Base-by-base conservation (phyloP, 2,329 filamentous ascomycete genomes). In the Aaosphaeria pasadenensis region DNA sequence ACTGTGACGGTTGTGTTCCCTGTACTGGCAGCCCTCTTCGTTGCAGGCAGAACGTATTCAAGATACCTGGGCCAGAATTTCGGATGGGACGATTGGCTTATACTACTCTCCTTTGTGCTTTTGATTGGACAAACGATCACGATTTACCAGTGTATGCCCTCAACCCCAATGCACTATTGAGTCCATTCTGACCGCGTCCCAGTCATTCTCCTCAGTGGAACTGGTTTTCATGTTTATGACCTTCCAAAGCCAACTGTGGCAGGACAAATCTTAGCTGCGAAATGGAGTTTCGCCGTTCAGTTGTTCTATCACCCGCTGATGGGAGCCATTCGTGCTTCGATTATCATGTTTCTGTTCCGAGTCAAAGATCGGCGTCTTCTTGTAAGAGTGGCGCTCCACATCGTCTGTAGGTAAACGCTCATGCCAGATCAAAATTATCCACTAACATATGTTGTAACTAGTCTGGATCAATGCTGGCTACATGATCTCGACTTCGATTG, bases 251-350 rank as follows among this genome's bases (percentile, higher is more conserved):
- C 60, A 43, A 60, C 60, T 1, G 30, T 63, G n/a, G 52, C 50
- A 3, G 54, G 66, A 39, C 54, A 67, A 42, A 50, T 69, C 30
- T 50, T 53, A 11, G 57, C 61, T 1, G 9, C 58, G 38, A 58
- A 62, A 46, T 70, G 66, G 64, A 67, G 57, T 43, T 67, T 70
- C 39, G 59, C 64, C 2, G 62, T 70, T 6, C 69, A 71, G 39
- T 59, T 71, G 59, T 49, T 70, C 36, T 71, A 71, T 46, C 67
- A 71, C 40, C 69, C 69, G 6, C 52, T 69, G 44, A 65, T 71
- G 58, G 62, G 63, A n/a, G 45, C 60, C 5, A 67, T 71, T 44
- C 60, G 69, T 43, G 65, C 66, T 24, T 69, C 67, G 9, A 66
- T 71, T 44, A 67, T 71, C 42, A 54, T 68, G 54, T 71, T 71